Evolutionary conservation across 495 filamentous ascomycete species (phyloP), one percentile per base, ranked within the genome.

Genomic region (Daldinia childiae): DNA sequence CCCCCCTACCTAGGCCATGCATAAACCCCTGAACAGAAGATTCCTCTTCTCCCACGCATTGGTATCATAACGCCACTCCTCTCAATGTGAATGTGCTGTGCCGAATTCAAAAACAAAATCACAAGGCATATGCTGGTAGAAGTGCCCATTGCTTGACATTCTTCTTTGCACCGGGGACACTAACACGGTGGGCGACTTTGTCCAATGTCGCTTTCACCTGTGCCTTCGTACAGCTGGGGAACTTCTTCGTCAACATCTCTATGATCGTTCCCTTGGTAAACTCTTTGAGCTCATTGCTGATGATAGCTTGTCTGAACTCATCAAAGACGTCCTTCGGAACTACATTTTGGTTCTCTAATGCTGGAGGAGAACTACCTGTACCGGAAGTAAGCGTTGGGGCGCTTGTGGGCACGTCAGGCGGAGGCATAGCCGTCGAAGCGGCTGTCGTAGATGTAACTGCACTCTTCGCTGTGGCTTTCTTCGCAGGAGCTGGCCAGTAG

Each of bases 201-300:
- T 87, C 88, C 30, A 97, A 79, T 0, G 92, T 95, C 36, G 88
- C 85, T 68, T 88, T 92, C 30, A 97, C 86, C 3, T 88, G 85
- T 27, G 89, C 86, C 68, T 92, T 93, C 0, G 90, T 86, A 8
- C 90, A 84, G 67, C 89, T 90, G 0, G 91, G 87, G 72, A 97
- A 95, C 81, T 85, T 84, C 80, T 92, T 91, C 66, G 86, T 83
- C 69, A 97, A 74, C 19, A 90, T 81, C 77, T 96, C 93, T 15
- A 93, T 81, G 65, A 97, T 76, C 0, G 91, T 93, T 0, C 87
- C 78, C 79, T 97, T 97, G 2, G 86, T 91, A 58, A 93, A 81
- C 65, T 91, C 86, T 38, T 68, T 61, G 52, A 76, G 64, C 30
- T 77, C 76, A 0, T 78, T 90, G 2, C 90, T 91, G 57, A 89